phyloP scores from a whole-genome alignment of 1,139 yeast species.

The Blastobotrys buckinghamii region DNA sequence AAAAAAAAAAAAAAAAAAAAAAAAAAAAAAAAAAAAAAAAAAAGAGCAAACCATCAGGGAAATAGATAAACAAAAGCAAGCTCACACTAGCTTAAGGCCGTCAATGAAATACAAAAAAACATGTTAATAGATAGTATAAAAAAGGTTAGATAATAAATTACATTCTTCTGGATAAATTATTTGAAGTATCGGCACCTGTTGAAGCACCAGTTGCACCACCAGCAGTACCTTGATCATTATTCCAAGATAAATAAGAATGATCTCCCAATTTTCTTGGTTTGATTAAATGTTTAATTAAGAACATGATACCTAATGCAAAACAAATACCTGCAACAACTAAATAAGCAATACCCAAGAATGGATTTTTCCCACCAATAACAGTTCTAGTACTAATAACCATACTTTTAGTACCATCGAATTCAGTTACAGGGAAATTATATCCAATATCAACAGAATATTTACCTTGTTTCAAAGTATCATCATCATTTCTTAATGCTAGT shows the following conservation, averaged over 20 bases:
- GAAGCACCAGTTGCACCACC: no score
- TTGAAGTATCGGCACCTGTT: conserved; percentile 3
- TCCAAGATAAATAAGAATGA: conserved; percentile 67
- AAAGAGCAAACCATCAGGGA: no score
- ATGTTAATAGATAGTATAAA: not conserved
- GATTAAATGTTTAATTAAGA: conserved; percentile 55
- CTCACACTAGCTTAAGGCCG: no score
- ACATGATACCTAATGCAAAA: conserved; percentile 50
- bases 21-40: not conserved
- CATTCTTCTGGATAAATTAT: not conserved
- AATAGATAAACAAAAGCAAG: no score
- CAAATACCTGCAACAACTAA: conserved; percentile 92
- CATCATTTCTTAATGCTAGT: conserved; percentile 73
- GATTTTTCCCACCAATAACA: conserved; percentile 85
- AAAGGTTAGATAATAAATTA: not conserved
- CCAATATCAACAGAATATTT: conserved; percentile 68
- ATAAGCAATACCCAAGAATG: conserved; percentile 84
- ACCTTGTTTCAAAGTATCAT: conserved; percentile 55
- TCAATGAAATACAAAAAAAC: not conserved
- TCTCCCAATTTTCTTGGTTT: conserved; percentile 75
- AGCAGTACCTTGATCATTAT: conserved; percentile 34
- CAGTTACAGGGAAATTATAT: conserved; percentile 81
- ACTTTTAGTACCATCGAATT: conserved; percentile 76
- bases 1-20: not conserved
- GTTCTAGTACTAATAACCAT: conserved; percentile 78